Base-by-base conservation (phyloP, 305 asterid species). In the Ajuga reptans region DNA sequence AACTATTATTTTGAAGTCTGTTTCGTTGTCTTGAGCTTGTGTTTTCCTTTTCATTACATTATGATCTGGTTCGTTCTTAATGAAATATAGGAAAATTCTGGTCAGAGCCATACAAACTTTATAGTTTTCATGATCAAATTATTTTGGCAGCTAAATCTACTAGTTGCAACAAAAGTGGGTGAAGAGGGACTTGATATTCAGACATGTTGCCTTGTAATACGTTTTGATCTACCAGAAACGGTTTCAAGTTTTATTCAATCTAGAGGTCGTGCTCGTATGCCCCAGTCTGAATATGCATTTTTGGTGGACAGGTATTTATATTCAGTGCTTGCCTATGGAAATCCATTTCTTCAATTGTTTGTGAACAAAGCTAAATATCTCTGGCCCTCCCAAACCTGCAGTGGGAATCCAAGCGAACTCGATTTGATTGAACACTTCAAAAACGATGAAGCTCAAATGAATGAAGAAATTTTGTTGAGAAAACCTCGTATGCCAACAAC, bases 151-250 rank as follows among this genome's bases (percentile, higher is more conserved):
- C 85, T 91, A 41, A 94, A 94, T 84, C 90, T 94, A 51, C 78
- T 94, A 71, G 86, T 94, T 79, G 99, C 99, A 34, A 94, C 99
- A 73, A 94, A 94, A 81, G 99, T 94, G 69, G 99, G 96, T n/a
- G 99, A 94, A 83, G 99, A 94, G 79, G 99, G 99, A 65, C 97
- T 94, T 74, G 98, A 94, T 81, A 94, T 94, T 72, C 99, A 94
- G 80, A 94, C 98, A 69, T 94, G 99, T 79, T 88, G 97, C 85
- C 96, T 94, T 16, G 99, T 94, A 12, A 85, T 94, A 78, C 89
- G 99, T 54, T 91, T 91, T 81, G 99, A 94, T 84, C 96, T 94
- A 78, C 99, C 99, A 36, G 98, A 91, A 84, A 94, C 97, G 33
- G 90, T 91, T 78, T 80, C 99, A 72, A 94, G 99, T 78, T 94